phyloP scores from a whole-genome alignment of 2,329 filamentous ascomycete genomes.

The Aureobasidium zeae region DNA sequence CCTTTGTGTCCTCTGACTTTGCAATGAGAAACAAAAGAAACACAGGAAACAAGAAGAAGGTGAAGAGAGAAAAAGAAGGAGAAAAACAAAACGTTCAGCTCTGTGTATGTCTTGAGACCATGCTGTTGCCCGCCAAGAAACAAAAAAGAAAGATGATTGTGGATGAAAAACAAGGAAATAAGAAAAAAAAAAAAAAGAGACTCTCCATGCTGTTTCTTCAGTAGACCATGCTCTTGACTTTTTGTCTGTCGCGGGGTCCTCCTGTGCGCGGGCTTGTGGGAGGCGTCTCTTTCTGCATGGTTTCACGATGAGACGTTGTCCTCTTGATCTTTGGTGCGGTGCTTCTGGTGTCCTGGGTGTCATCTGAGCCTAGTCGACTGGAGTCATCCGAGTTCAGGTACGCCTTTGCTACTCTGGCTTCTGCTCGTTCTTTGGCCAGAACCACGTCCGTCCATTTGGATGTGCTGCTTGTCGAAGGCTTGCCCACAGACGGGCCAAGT shows the following conservation, averaged over 20 bases:
- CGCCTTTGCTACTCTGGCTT: slow-evolving; percentile 9
- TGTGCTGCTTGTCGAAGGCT: slow-evolving; percentile 44
- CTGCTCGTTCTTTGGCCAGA: slow-evolving; percentile 27
- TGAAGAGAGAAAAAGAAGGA: neutral
- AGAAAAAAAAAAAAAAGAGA: neutral
- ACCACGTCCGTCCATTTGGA: slow-evolving; percentile 51
- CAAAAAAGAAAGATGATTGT: neutral
- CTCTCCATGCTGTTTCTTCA: too few species aligned
- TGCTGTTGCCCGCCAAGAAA: too few species aligned
- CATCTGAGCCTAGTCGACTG: slow-evolving; percentile 21
- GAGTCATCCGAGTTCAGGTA: neutral
- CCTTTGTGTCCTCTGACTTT: too few species aligned
- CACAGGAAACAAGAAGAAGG: neutral
- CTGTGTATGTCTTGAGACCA: too few species aligned
- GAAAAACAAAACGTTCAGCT: neutral
- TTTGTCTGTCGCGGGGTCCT: slow-evolving; percentile 26
- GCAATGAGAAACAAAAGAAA: too few species aligned
- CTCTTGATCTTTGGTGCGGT: slow-evolving; percentile 17
- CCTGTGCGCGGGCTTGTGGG: slow-evolving; percentile 25
- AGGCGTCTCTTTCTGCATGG: slow-evolving; percentile 24
- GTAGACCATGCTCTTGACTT: slow-evolving; percentile 33
- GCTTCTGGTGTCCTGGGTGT: slow-evolving; percentile 20
- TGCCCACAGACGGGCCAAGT: slow-evolving; percentile 61
- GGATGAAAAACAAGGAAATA: neutral
- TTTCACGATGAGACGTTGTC: slow-evolving; percentile 17